These are phyloP conservation scores for Odontarrhena argentea DNA, from an alignment of 345 rosid species.

Conservation along the genomic window DNA sequence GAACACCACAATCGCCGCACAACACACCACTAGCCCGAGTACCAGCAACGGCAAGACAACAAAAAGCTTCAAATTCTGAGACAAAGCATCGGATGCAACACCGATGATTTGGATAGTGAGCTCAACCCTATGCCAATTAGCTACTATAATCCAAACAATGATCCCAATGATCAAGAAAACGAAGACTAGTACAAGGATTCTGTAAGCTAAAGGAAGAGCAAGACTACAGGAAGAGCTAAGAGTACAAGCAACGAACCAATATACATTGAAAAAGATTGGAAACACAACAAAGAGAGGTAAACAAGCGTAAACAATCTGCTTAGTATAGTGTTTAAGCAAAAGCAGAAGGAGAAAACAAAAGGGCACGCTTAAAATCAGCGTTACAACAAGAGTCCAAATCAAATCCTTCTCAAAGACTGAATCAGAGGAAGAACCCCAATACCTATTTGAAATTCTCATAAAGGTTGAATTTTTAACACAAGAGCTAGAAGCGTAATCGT, in stretches of 20 bases:
- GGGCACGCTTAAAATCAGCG: conserved; percentile 71
- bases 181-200: conserved; percentile 69
- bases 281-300: conserved; percentile 76
- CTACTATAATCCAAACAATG: conserved; percentile 74
- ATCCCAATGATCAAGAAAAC: conserved; percentile 69
- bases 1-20: conserved; percentile 76
- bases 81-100: conserved; percentile 81
- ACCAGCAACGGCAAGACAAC: conserved; percentile 63
- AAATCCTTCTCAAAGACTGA: conserved; percentile 46
- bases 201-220: conserved; percentile 64
- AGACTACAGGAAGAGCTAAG: conserved; percentile 66
- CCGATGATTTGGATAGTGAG: conserved; percentile 73
- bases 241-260: conserved; percentile 93
- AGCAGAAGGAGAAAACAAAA: conserved; percentile 66
- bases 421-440: conserved; percentile 43
- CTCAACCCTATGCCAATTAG: conserved; percentile 81
- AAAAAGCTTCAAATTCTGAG: conserved; percentile 69
- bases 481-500: conserved; percentile 56
- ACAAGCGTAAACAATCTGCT: conserved; percentile 74
- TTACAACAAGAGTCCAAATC: conserved; percentile 70
- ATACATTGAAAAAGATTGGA: conserved; percentile 72
- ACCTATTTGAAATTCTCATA: not conserved
- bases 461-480: conserved; percentile 51
- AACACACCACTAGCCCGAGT: conserved; percentile 59
- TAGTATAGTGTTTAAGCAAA: conserved; percentile 77